phyloP scores from a whole-genome alignment of 176 grass and related monocot species.

The Triticum aestivum region IWGSC_CS_RefSeq_v2.1 NC_057812.1:722456414-722456913 shows the following conservation, averaged over 20 bases:
- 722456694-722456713: neutral
- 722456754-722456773: neutral
- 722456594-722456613: conserved; percentile 12
- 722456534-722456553: neutral
- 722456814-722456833: neutral
- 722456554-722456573: neutral
- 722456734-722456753: neutral
- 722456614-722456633: neutral
- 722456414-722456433: neutral
- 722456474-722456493: conserved; percentile 10
- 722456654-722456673: too few species aligned
- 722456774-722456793: neutral
- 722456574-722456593: neutral
- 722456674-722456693: neutral
- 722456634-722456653: neutral
- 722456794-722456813: too few species aligned
- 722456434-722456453: neutral
- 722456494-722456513: conserved; percentile 17
- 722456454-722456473: neutral
- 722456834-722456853: neutral
- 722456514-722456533: neutral
- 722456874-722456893: neutral
- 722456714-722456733: neutral
- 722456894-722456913: neutral
- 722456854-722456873: too few species aligned